phyloP scores from a whole-genome alignment of 1,139 yeast genomes.

The Trichomonascaceae sp. region DNA sequence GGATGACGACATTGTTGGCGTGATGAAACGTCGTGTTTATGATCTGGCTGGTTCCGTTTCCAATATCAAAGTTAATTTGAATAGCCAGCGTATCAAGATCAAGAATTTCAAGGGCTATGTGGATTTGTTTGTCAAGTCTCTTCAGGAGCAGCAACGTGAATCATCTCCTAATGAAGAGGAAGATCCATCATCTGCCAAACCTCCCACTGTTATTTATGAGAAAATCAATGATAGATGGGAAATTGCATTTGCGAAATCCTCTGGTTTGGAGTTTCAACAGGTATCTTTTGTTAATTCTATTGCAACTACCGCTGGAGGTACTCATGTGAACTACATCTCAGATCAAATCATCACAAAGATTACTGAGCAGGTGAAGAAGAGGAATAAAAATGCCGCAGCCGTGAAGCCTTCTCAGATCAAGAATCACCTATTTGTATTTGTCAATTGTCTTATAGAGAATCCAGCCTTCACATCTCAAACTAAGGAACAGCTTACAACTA shows the following conservation, averaged over 20 bases:
- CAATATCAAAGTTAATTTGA: conserved; percentile 71
- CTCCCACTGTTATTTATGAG: conserved; percentile 72
- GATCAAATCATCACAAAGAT: conserved; percentile 81
- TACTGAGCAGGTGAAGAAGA: conserved; percentile 65
- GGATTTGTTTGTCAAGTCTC: conserved; percentile 80
- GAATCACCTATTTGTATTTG: conserved; percentile 82
- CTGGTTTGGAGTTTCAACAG: conserved; percentile 75
- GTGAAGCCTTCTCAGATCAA: conserved; percentile 85
- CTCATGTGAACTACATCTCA: conserved; percentile 82
- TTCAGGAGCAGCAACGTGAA: conserved; percentile 40
- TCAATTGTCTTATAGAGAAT: conserved; percentile 89
- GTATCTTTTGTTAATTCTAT: conserved; percentile 96
- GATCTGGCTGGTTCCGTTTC: conserved; percentile 95
- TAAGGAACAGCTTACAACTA: conserved; percentile 89
- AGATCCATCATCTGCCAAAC: conserved; percentile 34
- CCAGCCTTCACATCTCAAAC: conserved; percentile 98
- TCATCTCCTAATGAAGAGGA: conserved; percentile 28
- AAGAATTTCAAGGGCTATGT: conserved; percentile 80
- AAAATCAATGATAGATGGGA: conserved; percentile 85
- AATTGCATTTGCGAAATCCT: conserved; percentile 89
- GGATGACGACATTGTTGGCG: conserved; percentile 78
- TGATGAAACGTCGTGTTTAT: conserved; percentile 86
- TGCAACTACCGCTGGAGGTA: conserved; percentile 96
- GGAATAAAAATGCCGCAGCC: conserved; percentile 56
- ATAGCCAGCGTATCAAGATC: conserved; percentile 66